These are phyloP conservation scores for Cladosporium cucumerinum DNA, from an alignment of 2,329 filamentous ascomycete species.

Conservation along the genomic window DNA sequence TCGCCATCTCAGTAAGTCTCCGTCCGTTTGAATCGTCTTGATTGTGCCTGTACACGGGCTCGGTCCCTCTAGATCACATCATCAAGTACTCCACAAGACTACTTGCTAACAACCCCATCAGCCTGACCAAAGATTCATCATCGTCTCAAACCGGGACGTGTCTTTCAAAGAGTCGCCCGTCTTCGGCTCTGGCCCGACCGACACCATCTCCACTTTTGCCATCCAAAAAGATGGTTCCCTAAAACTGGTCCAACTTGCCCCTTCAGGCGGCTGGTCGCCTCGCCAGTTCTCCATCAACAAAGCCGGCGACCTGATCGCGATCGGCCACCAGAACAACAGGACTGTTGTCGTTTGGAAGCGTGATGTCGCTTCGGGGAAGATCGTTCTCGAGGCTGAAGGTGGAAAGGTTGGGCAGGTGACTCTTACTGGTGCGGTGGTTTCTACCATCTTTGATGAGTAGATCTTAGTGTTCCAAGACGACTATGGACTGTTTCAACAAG, in stretches of 20 bases:
- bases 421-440: conserved; percentile 34
- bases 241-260: conserved; percentile 53
- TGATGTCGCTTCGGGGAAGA: background rate
- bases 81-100: background rate
- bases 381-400: background rate
- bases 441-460: background rate
- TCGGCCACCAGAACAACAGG: conserved; percentile 60
- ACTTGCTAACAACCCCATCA: background rate
- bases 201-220: background rate
- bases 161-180: background rate
- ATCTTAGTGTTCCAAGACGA: no score
- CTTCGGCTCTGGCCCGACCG: background rate
- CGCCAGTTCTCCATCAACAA: conserved; percentile 66
- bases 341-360: conserved; percentile 49
- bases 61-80: background rate
- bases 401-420: background rate
- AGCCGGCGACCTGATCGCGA: conserved; percentile 60
- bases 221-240: conserved; percentile 52
- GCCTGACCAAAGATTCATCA: background rate
- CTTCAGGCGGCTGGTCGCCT: conserved; percentile 62
- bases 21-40: background rate
- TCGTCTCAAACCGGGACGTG: background rate
- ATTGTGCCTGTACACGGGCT: no score
- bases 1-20: background rate
- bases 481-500: background rate